Conservation (phyloP, 768 basidiomycete species). For the Flagelloscypha sp. region DNA sequence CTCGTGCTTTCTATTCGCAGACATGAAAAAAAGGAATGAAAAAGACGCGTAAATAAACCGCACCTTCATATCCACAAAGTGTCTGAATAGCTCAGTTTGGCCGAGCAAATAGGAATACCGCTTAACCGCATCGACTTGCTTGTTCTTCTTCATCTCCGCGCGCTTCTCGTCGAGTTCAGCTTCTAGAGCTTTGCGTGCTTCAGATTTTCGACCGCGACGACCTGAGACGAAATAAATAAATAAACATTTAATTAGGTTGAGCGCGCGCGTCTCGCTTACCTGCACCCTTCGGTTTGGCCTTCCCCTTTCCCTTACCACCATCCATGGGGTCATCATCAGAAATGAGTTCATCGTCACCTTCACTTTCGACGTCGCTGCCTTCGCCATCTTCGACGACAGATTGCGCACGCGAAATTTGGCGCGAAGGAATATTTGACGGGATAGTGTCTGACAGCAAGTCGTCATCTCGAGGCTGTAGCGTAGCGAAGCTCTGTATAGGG, state of each 20-base stretch:
- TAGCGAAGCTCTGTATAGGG: conserved; percentile 1
- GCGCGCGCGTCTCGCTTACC: conserved; percentile 28
- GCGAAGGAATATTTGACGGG: conserved; percentile 84
- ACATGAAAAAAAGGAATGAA: conserved; percentile 1
- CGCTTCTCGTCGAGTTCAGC: conserved; percentile 61
- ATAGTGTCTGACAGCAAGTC: conserved; percentile 88
- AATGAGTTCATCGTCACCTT: conserved; percentile 50
- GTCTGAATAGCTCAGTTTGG: conserved; percentile 96
- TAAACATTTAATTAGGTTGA: no score
- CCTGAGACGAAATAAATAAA: no score
- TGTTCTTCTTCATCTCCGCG: conserved; percentile 83
- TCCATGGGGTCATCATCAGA: conserved; percentile 42
- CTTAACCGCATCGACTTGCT: conserved; percentile 91
- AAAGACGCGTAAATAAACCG: conserved; percentile 8
- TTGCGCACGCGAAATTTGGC: conserved; percentile 49
- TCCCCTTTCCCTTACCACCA: conserved; percentile 29
- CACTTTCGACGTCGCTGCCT: conserved; percentile 68
- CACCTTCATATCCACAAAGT: conserved; percentile 96
- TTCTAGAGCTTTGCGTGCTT: conserved; percentile 61
- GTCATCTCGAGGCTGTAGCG: conserved; percentile 34
- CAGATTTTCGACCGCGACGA: no score
- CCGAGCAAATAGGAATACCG: conserved; percentile 96
- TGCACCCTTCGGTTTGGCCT: conserved; percentile 25
- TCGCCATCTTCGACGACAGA: conserved; percentile 42
- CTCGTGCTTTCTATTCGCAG: conserved; percentile 60